Evolutionary conservation across 176 grass and related monocot genomes (phyloP).

Genomic region (Aegilops umbellulata): DNA sequence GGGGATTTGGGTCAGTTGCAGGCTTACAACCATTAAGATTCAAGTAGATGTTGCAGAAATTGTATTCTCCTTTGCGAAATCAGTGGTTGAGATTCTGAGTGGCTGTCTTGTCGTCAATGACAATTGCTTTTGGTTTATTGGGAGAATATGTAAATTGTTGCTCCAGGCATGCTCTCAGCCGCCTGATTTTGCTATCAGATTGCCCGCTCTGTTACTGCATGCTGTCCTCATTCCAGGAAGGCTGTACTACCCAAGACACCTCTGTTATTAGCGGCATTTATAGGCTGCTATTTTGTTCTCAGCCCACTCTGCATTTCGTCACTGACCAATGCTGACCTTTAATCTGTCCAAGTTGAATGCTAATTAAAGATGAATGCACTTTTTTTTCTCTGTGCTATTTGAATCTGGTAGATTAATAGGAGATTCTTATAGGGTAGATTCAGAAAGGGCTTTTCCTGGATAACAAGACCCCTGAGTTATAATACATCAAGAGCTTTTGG

Average conservation of each 20-base stretch:
- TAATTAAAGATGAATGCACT: neutral
- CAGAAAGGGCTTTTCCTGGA: neutral
- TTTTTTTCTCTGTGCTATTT: neutral
- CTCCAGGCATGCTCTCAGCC: neutral
- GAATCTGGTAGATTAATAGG: neutral
- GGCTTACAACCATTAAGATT: neutral
- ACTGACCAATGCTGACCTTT: slow-evolving; percentile 3
- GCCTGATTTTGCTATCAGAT: neutral
- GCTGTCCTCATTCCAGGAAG: neutral
- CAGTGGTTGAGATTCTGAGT: neutral
- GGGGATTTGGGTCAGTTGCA: neutral
- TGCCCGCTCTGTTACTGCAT: neutral
- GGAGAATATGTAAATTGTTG: neutral
- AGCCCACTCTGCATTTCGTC: neutral
- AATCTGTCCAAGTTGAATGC: neutral
- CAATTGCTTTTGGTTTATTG: neutral
- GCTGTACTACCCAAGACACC: neutral
- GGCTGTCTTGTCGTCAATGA: neutral
- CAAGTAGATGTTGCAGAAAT: no score
- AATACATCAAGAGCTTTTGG: neutral
- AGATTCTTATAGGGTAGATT: neutral
- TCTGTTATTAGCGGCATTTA: neutral
- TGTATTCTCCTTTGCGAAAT: neutral
- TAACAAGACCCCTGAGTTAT: neutral
- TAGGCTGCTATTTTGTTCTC: neutral